Evolutionary conservation across 805 yeast genomes (phyloP), one percentile per base, ranked within the genome.

Genomic region (Lipomyces anomalus): DNA sequence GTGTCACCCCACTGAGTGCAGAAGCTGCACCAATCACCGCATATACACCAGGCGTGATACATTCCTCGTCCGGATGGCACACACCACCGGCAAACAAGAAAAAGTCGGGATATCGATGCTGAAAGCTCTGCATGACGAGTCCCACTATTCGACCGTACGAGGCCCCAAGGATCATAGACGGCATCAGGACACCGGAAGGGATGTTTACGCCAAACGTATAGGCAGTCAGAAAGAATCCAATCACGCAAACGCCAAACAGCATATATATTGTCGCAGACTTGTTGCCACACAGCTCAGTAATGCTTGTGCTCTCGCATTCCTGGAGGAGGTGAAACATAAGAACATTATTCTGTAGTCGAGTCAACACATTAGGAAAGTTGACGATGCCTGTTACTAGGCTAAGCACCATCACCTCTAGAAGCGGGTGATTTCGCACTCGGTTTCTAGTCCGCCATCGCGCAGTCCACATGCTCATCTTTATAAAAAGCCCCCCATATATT

Each of bases 151-250:
- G 73, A 5, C 98, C 98, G 64, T 86, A 84, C 0, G 95, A 78
- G 0, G 97, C 97, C 20, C 98, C 98, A 1, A 88, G 84, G 0
- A 95, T 89, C 95, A 92, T 86, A 1, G 95, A 84, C 2, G 98
- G 98, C 43, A 92, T 95, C 66, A 92, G 83, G 4, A 90, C 86
- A 13, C 98, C 98, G n/a, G 97, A 95, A 0, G 98, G 98, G 11
- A 87, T 67, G 22, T 73, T 69, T 1, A 80, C 69, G 1, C 94
- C 88, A 62, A 77, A 83, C 0, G 90, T 71, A 54, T 81, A 80
- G 0, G 85, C 73, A 0, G 86, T 68, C n/a, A 84, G 66, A 0
- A 80, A 44, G 41, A 79, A 71, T 1, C 84, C 87, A 42, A 74
- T 71, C 0, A 50, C 24, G 73, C 35, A 0, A 69, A 61, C 16